These are phyloP conservation scores for Blastomyces gilchristii DNA, from an alignment of 2,329 filamentous ascomycete species.

Conservation along the genomic window DNA sequence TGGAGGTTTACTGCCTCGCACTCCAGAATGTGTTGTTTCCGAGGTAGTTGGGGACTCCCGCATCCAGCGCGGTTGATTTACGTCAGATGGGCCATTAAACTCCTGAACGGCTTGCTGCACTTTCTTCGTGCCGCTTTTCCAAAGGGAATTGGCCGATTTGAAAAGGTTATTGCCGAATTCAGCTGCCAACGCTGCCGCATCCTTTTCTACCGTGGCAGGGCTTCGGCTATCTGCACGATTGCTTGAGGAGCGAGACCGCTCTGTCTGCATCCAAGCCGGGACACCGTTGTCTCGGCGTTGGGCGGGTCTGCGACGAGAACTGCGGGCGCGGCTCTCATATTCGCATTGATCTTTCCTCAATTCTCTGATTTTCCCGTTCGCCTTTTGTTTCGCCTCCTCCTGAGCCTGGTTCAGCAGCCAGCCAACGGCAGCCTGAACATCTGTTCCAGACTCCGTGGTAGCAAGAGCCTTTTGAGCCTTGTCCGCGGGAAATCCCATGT, in stretches of 20 bases:
- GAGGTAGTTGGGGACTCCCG: constrained; percentile 47
- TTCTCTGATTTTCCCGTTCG: constrained; percentile 24
- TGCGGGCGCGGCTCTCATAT: constrained; percentile 19
- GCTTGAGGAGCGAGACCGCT: constrained; percentile 23
- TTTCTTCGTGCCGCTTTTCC: constrained; percentile 90
- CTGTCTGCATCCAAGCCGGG: constrained; percentile 56
- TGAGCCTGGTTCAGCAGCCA: constrained; percentile 90
- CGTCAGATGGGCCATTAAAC: constrained; percentile 61
- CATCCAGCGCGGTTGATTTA: constrained; percentile 92
- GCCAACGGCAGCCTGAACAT: constrained; percentile 78
- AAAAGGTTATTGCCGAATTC: constrained; percentile 74
- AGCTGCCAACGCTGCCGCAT: constrained; percentile 70
- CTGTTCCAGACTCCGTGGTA: constrained; percentile 65
- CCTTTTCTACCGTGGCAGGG: constrained; percentile 50
- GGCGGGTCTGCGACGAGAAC: constrained; percentile 14
- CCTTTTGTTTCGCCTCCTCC: constrained; percentile 65
- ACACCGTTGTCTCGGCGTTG: constrained; percentile 23
- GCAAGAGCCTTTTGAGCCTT: constrained; percentile 71
- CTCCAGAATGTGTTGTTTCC: constrained; percentile 9
- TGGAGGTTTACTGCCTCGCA: background rate
- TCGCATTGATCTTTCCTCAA: constrained; percentile 7
- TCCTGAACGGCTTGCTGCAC: constrained; percentile 87
- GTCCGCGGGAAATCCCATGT: constrained; percentile 86
- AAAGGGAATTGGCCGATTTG: constrained; percentile 88
- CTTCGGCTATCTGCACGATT: constrained; percentile 20